Base-by-base conservation (phyloP, 768 basidiomycete genomes). In the Pleurotus salmoneostramineus region DNA sequence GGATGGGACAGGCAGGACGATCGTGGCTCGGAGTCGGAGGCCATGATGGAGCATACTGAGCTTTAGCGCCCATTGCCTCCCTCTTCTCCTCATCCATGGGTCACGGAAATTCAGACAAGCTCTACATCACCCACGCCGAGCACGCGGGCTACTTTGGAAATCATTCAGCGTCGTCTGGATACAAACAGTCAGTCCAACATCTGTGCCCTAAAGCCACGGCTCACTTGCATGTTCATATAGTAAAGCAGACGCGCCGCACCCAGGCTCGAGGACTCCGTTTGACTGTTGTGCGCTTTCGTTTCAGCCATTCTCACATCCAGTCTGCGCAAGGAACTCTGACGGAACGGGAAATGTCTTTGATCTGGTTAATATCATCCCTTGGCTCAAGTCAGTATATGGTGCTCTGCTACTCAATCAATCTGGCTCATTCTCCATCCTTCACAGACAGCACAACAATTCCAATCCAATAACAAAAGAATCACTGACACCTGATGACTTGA, bases 271-370 rank as follows among this genome's bases (percentile, higher is more conserved):
- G 45, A 91, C 89, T 0, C 91, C 92, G 32, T 94, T 92, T 66
- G 95, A 97, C 73, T 96, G 89, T 61, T 98, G 95, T 62, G 86
- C 93, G 0, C 81, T 97, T 35, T 93, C 93, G 6, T 90, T 94
- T 61, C 93, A 95, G 65, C 91, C 89, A 4, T 97, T 96, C 68
- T 77, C 77, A 31, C 87, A 94, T 64, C 95, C 95, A 1, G 95
- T 97, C 10, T 91, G 89, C 65, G 88, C 91, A 2, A 81, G 89
- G 34, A 94, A 95, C 64, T 69, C 79, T 14, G 91, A 95, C 67
- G 87, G 91, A 56, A 89, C 86, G 5, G 88, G 93, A 12, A 67
- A 66, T 32, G 94, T 96, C 6, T 96, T 93, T 67, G 95, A 96
- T 63, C 74, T 97, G 43, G 81, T 94, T 52, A 95, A 93, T 69